Conservation (phyloP, 2,329 filamentous ascomycete species). For the Aspergillus floridensis region DNA sequence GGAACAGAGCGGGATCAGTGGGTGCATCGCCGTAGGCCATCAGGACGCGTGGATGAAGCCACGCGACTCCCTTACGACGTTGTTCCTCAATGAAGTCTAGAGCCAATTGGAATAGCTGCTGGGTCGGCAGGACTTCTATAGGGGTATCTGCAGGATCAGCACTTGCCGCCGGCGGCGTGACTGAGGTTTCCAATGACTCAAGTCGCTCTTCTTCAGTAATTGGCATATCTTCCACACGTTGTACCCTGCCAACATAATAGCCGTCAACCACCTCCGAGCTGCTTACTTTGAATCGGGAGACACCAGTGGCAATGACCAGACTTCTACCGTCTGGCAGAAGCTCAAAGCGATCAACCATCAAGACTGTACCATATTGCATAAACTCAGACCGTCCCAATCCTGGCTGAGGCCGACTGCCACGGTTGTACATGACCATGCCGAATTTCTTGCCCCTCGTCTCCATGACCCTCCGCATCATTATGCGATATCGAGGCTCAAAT, state of each 20-base stretch:
- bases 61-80: slow-evolving; percentile 65
- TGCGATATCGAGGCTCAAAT: slow-evolving; percentile 86
- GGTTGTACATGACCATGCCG: slow-evolving; percentile 77
- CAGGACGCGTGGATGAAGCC: slow-evolving; percentile 71
- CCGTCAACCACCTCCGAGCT: slow-evolving; percentile 66
- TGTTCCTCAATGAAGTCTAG: slow-evolving; percentile 68
- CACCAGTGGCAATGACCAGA: slow-evolving; percentile 72
- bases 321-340: slow-evolving; percentile 77
- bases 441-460: slow-evolving; percentile 70
- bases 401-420: slow-evolving; percentile 51
- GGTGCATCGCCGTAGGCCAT: slow-evolving; percentile 75
- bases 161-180: slow-evolving; percentile 21
- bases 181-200: slow-evolving; percentile 65
- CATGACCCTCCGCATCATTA: slow-evolving; percentile 80
- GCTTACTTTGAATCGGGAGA: slow-evolving; percentile 72
- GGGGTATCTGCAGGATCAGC: slow-evolving; percentile 25
- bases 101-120: slow-evolving; percentile 64
- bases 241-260: slow-evolving; percentile 72
- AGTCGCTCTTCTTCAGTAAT: slow-evolving; percentile 74
- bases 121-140: slow-evolving; percentile 61
- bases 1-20: slow-evolving; percentile 71
- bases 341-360: slow-evolving; percentile 72
- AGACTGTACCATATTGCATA: slow-evolving; percentile 71
- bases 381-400: slow-evolving; percentile 58
- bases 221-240: slow-evolving; percentile 77